These are phyloP conservation scores for Artemisia tridentata DNA, from an alignment of 129 eudicot species.

Conservation along the genomic window DNA sequence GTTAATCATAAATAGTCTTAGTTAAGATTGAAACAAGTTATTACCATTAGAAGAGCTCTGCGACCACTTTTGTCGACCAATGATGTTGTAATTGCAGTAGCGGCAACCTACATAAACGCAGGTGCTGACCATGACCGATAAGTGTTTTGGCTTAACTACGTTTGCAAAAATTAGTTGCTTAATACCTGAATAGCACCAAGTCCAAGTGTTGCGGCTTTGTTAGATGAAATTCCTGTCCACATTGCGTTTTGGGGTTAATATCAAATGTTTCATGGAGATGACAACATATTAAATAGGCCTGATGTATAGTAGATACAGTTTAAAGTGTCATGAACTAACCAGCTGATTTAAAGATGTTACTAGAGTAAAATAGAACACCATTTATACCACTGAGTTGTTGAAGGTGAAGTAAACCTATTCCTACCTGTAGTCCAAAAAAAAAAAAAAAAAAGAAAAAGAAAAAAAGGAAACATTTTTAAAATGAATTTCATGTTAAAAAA, in stretches of 20 bases:
- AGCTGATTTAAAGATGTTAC: constrained; percentile 67
- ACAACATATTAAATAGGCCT: neutral
- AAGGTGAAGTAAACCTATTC: constrained; percentile 76
- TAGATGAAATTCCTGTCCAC: constrained; percentile 58
- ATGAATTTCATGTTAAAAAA: neutral
- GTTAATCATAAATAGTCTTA: neutral
- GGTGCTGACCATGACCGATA: constrained; percentile 19
- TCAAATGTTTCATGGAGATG: neutral
- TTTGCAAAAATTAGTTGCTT: neutral
- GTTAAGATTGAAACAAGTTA: constrained; percentile 7
- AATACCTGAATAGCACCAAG: constrained; percentile 82
- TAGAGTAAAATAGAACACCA: constrained; percentile 78
- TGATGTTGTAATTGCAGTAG: constrained; percentile 55
- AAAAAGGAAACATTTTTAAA: neutral
- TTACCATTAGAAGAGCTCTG: constrained; percentile 60
- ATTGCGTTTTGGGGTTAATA: constrained; percentile 5
- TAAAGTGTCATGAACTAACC: constrained; percentile 45
- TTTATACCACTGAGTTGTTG: constrained; percentile 89
- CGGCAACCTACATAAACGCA: constrained; percentile 52
- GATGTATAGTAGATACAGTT: neutral
- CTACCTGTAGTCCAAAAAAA: constrained; percentile 45
- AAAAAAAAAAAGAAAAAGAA: neutral
- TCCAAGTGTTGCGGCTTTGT: constrained; percentile 69
- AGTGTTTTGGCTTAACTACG: constrained; percentile 1
- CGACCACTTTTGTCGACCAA: constrained; percentile 75